Percentiles rank a stretch among this genome's conserved stretches.
phyloP scores from a whole-genome alignment of 495 filamentous ascomycete genomes.

The Lichenothelia convexa region DNA sequence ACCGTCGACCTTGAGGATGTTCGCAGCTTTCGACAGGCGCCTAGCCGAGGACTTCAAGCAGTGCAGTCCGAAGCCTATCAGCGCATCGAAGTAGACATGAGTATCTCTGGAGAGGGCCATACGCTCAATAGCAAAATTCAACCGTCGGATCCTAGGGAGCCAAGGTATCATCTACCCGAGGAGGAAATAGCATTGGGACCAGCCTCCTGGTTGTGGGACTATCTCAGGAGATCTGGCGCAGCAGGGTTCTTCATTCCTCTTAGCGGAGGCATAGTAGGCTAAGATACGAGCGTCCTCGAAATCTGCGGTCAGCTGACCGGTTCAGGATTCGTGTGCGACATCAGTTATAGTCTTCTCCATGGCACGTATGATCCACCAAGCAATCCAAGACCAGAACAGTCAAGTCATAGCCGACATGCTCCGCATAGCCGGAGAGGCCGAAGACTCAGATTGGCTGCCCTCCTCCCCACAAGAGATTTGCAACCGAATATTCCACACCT shows the following conservation, averaged over 20 bases:
- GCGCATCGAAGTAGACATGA: constrained; percentile 24
- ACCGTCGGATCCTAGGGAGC: constrained; percentile 15
- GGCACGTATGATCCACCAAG: constrained; percentile 55
- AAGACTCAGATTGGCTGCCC: constrained; percentile 33
- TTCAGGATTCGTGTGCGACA: constrained; percentile 39
- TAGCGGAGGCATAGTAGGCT: constrained; percentile 64
- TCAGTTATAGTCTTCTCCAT: constrained; percentile 58
- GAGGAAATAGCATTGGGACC: constrained; percentile 58
- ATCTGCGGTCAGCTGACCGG: too few species aligned
- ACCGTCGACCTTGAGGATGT: constrained; percentile 71
- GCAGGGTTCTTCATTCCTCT: constrained; percentile 27
- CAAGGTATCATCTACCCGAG: constrained; percentile 43
- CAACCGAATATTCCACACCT: constrained; percentile 46
- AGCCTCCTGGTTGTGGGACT: constrained; percentile 75
- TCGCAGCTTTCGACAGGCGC: constrained; percentile 31
- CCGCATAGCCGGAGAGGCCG: constrained; percentile 38
- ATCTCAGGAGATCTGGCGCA: constrained; percentile 41
- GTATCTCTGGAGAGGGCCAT: constrained; percentile 16
- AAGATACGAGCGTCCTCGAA: too few species aligned
- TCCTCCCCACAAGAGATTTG: constrained; percentile 24
- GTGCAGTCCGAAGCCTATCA: constrained; percentile 20
- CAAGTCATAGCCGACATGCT: constrained; percentile 57
- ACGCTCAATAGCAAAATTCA: constrained; percentile 15
- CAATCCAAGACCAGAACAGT: constrained; percentile 39
- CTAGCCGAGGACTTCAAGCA: constrained; percentile 40